Base-by-base conservation (phyloP, 495 filamentous ascomycete species). In the Neurospora cerealis region DNA sequence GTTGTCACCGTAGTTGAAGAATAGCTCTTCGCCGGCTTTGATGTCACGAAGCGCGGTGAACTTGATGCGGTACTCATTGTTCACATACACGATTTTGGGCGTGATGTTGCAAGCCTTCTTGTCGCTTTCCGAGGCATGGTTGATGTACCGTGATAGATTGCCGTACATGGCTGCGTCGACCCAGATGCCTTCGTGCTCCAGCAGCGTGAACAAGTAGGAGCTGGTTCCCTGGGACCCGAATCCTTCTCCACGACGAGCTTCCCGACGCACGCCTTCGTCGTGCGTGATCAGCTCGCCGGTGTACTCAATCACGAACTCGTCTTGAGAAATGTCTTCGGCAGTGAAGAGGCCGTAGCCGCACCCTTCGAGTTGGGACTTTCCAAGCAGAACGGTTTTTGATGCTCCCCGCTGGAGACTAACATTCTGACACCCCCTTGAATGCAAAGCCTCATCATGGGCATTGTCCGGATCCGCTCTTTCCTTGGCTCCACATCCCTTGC, bases 281-380 rank as follows among this genome's bases (percentile, higher is more conserved):
- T 85, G 83, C 2, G 88, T 88, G 42, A 93, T 88, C 7, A 93
- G 82, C 75, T 93, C 92, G 32, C 92, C 92, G 36, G 88, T 88
- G 77, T 94, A 93, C 79, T 94, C 92, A 32, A 91, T 89, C 28
- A 94, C 78, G 75, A 88, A 92, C 38, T 89, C 87, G 38, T 88
- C 86, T 72, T 85, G 83, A 28, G 84, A 84, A 24, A 91, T 86
- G 42, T 88, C 78, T 77, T 93, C 90, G 5, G 87, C 89, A 5
- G 87, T 82, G 71, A 89, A 93, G 0, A 93, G 83, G 4, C 91
- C 91, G 69, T 90, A 91, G 0, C 91, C 91, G 28, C 87, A 87
- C 7, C 86, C 83, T 70, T 80, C 79, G 37, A 90, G 82, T 37
- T 87, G 85, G 8, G 87, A 90, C 28, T 86, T 83, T n/a, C 91